phyloP scores from a whole-genome alignment of 192 early-diverging fungal species.

The Polychytrium aggregatum region DNA sequence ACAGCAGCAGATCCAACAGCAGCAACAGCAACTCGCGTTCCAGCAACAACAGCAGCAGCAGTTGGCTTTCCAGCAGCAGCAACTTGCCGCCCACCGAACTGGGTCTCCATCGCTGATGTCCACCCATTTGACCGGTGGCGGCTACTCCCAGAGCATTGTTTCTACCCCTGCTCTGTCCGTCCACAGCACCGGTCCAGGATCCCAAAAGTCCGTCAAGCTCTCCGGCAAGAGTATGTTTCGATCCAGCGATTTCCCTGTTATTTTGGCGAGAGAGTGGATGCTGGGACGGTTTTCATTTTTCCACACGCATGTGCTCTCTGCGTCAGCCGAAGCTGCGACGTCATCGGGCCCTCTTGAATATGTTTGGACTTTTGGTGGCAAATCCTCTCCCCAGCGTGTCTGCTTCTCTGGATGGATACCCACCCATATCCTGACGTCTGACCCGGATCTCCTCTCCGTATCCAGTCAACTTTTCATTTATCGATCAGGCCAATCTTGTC shows the following conservation, averaged over 20 bases:
- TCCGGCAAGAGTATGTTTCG: too few relatives aligned
- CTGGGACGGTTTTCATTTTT: too few relatives aligned
- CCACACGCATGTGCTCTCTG: neutral
- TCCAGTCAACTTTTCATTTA: conserved; percentile 23
- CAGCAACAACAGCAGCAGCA: neutral
- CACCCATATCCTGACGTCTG: neutral
- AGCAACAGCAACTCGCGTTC: conserved; percentile 8
- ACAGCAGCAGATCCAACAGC: conserved; percentile 17
- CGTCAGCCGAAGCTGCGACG: neutral
- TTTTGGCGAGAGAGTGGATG: too few relatives aligned
- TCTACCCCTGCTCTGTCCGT: too few relatives aligned
- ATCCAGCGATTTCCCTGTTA: too few relatives aligned
- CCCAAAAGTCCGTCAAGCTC: too few relatives aligned
- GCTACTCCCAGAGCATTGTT: too few relatives aligned
- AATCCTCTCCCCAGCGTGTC: neutral
- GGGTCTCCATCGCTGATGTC: neutral
- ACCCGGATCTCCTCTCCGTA: neutral
- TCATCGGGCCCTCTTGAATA: neutral
- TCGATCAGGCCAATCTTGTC: conserved; percentile 15
- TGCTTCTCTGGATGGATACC: neutral
- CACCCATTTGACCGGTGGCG: too few relatives aligned
- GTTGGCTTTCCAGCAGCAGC: neutral
- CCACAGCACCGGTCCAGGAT: too few relatives aligned
- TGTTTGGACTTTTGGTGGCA: neutral
- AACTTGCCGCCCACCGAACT: neutral